Evolutionary conservation across 1,284 basidiomycete genomes (phyloP).

Genomic region (Xerocomus minutiporus): DNA sequence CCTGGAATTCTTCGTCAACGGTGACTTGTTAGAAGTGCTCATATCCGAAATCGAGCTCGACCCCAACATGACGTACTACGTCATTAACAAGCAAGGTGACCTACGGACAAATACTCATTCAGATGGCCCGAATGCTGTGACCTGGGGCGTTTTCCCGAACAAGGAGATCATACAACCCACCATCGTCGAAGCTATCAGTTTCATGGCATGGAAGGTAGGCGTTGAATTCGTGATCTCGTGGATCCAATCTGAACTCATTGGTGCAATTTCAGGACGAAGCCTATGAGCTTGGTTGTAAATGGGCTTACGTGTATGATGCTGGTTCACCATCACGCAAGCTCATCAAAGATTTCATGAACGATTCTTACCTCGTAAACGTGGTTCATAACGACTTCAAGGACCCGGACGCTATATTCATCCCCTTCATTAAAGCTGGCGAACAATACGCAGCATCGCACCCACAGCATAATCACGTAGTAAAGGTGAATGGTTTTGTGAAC

Average conservation of each 20-base stretch:
- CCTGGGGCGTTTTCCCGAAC: constrained; percentile 98
- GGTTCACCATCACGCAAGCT: constrained; percentile 73
- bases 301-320: constrained; percentile 86
- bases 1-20: constrained; percentile 91
- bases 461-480: constrained; percentile 21
- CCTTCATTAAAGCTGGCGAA: constrained; percentile 74
- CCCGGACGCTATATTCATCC: constrained; percentile 79
- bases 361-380: constrained; percentile 89
- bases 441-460: constrained; percentile 47
- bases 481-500: constrained; percentile 32
- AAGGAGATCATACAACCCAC: constrained; percentile 98
- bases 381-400: constrained; percentile 96
- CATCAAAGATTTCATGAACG: constrained; percentile 77
- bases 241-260: not conserved
- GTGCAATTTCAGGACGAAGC: constrained; percentile 76
- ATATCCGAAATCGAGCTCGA: constrained; percentile 86
- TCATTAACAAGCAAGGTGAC: constrained; percentile 89
- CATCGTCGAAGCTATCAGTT: constrained; percentile 94
- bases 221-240: not conserved
- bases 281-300: constrained; percentile 91
- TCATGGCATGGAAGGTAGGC: constrained; percentile 92
- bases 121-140: constrained; percentile 96
- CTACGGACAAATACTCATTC: constrained; percentile 89
- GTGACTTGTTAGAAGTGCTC: constrained; percentile 69
- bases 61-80: constrained; percentile 92